Evolutionary conservation across 768 basidiomycete genomes (phyloP), one percentile per base, ranked within the genome.

Genomic region (Rhodotorula kratochvilovae): DNA sequence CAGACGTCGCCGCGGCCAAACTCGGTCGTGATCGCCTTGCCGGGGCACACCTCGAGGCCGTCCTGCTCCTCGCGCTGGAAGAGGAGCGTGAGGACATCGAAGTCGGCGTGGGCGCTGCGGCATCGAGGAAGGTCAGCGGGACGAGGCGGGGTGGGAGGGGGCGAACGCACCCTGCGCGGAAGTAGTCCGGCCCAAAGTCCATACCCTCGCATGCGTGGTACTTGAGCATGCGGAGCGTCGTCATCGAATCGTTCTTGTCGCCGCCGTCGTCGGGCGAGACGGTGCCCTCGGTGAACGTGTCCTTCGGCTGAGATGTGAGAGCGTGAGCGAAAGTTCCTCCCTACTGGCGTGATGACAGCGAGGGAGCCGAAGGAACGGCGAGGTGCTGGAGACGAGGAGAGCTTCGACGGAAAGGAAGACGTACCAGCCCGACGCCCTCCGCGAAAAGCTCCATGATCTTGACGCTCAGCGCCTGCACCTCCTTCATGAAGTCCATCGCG

Each of bases 31-130:
- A 78, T 71, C 35, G 73, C 51, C 43, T 78, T 61, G 0, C 78
- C 79, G 7, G 79, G 78, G 59, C 79, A 79, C 0, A 79, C 67
- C 63, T 79, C 79, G 23, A 79, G 67, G 6, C 79, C 79, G 31
- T 72, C 77, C 54, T 79, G 77, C 1, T 76, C 78, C 10, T 70
- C 69, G 39, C 76, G 63, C 54, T 79, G 79, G 72, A 79, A 79
- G 21, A 79, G 74, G 60, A 79, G 64, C 23, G 79, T 79, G 46
- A 79, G 67, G 58, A 78, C 68, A 46, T 76, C 77, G 51, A 79
- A 77, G 60, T 79, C 79, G 33, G 78, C 76, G 60, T 79, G 79
- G 5, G 78, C 73, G 33, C 65, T 69, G 33, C 13, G n/a, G 2
- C 7, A 11, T 27, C 21, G 43, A 7, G 13, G 27, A 0, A 42